Base-by-base conservation (phyloP, 2,329 filamentous ascomycete species). In the Penicillium oxalicum region DNA sequence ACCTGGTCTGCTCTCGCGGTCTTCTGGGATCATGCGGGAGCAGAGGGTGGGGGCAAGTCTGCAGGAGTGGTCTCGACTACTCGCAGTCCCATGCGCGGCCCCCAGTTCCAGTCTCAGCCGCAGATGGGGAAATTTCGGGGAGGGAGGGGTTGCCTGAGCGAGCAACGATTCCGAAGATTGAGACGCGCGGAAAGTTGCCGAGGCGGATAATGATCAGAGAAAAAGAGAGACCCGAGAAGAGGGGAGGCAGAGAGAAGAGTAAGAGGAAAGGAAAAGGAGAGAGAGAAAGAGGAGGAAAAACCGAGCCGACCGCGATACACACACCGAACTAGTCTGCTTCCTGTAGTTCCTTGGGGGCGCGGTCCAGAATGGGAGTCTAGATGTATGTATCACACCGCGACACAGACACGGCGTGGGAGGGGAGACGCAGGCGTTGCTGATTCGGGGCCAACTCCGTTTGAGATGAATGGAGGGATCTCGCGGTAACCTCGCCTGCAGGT, bases 121-220 rank as follows among this genome's bases (percentile, higher is more conserved):
- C 43, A 45, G 43, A 38, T 42, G 13, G 36, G n/a, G 36, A 13
- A 24, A 24, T 18, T 38, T 42, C 11, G 41, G 35, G 43, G 34
- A 35, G 13, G 13, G n/a, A 38, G 43, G 43, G 24, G 18, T 27
- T 43, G 43, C 43, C 43, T 39, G 43, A 39, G 35, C 12, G 40
- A 29, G 18, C 18, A 18, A 18, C 18, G 18, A 18, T 18, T 27
- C n/a, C 12, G 12, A 27, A 25, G 27, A 11, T 28, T 27, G 42
- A 44, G 42, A 44, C 42, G 33, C 43, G 36, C 43, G 43, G 43
- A 45, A 39, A 45, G 43, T 45, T 45, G 36, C 43, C 43, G 36
- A 45, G 35, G 35, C 43, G 34, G 32, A 39, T 37, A 12, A 29
- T 6, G 32, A 9, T 25, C 24, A 3, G 33, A 37, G 43, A 18